Evolutionary conservation across 2,329 filamentous ascomycete species (phyloP).

Genomic region (Elsinoe necatrix): DNA sequence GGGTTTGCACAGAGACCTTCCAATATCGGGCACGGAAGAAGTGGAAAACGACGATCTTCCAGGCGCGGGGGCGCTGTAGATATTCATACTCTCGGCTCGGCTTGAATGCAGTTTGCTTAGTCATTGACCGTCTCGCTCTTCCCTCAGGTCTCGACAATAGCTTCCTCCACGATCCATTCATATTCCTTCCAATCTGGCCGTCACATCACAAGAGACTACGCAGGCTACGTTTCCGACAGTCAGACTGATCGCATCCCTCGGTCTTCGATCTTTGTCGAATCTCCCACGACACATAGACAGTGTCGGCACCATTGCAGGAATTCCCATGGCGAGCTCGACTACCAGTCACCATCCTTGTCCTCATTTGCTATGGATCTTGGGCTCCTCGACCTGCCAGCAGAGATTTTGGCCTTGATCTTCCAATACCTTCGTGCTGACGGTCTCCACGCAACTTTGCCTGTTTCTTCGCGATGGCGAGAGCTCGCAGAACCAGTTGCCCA

Average conservation of each 20-base stretch:
- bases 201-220: no score
- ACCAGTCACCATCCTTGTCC: background rate
- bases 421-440: background rate
- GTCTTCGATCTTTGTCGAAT: no score
- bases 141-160: no score
- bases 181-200: no score
- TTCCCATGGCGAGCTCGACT: background rate
- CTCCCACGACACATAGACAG: no score
- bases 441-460: background rate
- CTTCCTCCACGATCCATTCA: no score
- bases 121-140: background rate
- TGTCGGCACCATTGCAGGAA: background rate
- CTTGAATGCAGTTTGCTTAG: background rate
- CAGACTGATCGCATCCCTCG: no score
- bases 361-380: background rate
- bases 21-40: background rate
- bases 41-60: background rate
- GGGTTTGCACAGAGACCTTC: background rate
- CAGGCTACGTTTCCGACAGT: no score
- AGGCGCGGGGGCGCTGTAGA: background rate
- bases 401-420: background rate
- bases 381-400: constrained; percentile 1
- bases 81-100: background rate
- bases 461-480: background rate
- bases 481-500: background rate